Conservation (phyloP, 139 green algal species). For the Asterochloris sp. region DNA sequence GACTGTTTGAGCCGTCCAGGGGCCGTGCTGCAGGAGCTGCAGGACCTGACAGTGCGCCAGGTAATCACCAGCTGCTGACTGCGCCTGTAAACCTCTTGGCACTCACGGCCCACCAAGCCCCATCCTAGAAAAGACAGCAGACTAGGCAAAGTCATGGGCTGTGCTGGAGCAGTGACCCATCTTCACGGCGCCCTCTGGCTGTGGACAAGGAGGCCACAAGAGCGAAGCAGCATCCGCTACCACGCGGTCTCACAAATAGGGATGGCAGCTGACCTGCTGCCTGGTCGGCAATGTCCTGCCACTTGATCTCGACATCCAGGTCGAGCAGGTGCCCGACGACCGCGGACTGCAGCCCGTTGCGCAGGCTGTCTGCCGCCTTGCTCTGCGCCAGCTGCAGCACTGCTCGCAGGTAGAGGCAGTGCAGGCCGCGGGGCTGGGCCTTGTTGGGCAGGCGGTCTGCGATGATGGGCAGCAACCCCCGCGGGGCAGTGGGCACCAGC, state of each 20-base stretch:
- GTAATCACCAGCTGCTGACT: too few relatives aligned
- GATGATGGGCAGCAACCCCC: conserved; percentile 53
- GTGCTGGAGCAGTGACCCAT: too few relatives aligned
- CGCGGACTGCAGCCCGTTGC: conserved; percentile 59
- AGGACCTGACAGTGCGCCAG: too few relatives aligned
- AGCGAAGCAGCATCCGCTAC: too few relatives aligned
- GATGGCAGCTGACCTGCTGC: background rate
- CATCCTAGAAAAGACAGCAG: too few relatives aligned
- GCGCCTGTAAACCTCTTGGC: too few relatives aligned
- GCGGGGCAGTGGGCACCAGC: conserved; percentile 63
- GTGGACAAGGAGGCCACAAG: too few relatives aligned
- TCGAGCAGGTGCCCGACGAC: conserved; percentile 69
- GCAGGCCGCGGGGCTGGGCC: conserved; percentile 51
- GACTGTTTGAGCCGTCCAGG: too few relatives aligned
- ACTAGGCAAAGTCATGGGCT: too few relatives aligned
- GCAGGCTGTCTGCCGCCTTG: conserved; percentile 39
- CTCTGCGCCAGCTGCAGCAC: conserved; percentile 55
- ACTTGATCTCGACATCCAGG: conserved; percentile 83
- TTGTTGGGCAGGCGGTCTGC: conserved; percentile 63
- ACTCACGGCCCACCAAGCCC: too few relatives aligned
- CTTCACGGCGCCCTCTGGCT: too few relatives aligned
- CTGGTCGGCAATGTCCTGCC: conserved; percentile 80
- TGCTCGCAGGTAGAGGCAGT: conserved; percentile 74
- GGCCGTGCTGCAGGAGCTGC: too few relatives aligned
- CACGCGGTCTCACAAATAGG: background rate